A percentile compares a stretch with the other conserved stretches of the same genome.
phyloP scores from a whole-genome alignment of 2,329 filamentous ascomycete species.

The Penicillium sclerotiorum region DNA sequence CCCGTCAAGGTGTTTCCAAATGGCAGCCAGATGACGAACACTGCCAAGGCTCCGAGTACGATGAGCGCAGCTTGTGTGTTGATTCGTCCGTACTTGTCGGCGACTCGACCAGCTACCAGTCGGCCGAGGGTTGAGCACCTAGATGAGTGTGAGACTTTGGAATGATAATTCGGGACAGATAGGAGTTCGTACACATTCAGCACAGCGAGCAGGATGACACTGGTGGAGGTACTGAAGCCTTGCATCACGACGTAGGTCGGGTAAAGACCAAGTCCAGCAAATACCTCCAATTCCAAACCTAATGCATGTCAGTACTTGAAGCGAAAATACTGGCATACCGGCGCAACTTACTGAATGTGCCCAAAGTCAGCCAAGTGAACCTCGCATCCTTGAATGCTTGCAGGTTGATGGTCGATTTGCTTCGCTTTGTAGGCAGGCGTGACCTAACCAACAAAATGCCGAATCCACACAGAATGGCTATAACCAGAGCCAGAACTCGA shows the following conservation, averaged over 20 bases:
- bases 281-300: constrained; percentile 37
- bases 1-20: constrained; percentile 37
- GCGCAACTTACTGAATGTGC: constrained; percentile 45
- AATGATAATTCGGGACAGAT: rapidly evolving
- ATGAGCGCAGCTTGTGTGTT: constrained; percentile 44
- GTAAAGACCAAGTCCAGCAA: constrained; percentile 32
- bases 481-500: constrained; percentile 40
- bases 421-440: constrained; percentile 38
- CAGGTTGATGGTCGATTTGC: constrained; percentile 44
- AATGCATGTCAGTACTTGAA: not conserved
- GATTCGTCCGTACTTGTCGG: constrained; percentile 50
- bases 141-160: not conserved
- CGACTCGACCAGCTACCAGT: constrained; percentile 47
- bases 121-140: constrained; percentile 49
- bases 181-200: constrained; percentile 37
- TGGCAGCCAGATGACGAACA: constrained; percentile 50
- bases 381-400: constrained; percentile 46
- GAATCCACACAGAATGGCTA: constrained; percentile 34
- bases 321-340: not conserved
- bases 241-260: constrained; percentile 34
- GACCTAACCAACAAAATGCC: constrained; percentile 40
- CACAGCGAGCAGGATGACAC: constrained; percentile 41
- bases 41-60: constrained; percentile 41
- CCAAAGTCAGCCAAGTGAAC: constrained; percentile 49
- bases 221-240: constrained; percentile 28